Base-by-base conservation (phyloP, 2,329 filamentous ascomycete genomes). In the Proliferodiscus dingleyae region DNA sequence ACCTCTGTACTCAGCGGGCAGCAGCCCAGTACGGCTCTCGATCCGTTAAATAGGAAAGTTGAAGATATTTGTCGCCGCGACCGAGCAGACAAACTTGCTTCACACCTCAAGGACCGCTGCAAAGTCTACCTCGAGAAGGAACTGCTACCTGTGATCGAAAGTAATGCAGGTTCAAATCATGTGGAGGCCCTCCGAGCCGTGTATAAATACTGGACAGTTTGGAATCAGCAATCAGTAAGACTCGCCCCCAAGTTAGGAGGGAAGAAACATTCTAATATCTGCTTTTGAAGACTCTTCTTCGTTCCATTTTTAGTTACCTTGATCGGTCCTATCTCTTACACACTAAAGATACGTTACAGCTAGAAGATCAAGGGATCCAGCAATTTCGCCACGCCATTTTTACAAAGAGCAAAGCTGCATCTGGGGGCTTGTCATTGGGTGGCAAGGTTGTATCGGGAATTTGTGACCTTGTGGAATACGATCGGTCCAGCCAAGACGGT, bases 261-360 rank as follows among this genome's bases (percentile, higher is more conserved):
- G n/a, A n/a, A n/a, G n/a, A n/a, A n/a, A n/a, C 18, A 21, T 23
- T 5, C 34, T 24, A 28, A 50, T 53, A 57, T 53, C 57, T 36
- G 11, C 22, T 5, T 16, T 13, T 26, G 40, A 56, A 89, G 82
- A 78, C 82, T 54, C 82, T 83, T 11, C 79, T 98, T 42, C 81
- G 89, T 39, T 91, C 87, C 52, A 85, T 94, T 30, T 97, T 96
- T 68, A 95, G 89, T 69, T 98, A 90, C 61, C 77, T 98, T 54
- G 91, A 98, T 64, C 83, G 93, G 52, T 87, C 89, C 2, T 96
- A 89, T 61, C 74, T 98, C 6, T 72, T 95, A 2, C 83, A 85
- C 46, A 81, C 83, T 37, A 81, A 83, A 55, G 80, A 84, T 18
- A 68, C 77, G 28, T 74, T 76, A 8, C 85, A 85, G 26, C 80